phyloP scores from a whole-genome alignment of 1,139 yeast species.

The Spencermartinsiella ligniputridi region DNA sequence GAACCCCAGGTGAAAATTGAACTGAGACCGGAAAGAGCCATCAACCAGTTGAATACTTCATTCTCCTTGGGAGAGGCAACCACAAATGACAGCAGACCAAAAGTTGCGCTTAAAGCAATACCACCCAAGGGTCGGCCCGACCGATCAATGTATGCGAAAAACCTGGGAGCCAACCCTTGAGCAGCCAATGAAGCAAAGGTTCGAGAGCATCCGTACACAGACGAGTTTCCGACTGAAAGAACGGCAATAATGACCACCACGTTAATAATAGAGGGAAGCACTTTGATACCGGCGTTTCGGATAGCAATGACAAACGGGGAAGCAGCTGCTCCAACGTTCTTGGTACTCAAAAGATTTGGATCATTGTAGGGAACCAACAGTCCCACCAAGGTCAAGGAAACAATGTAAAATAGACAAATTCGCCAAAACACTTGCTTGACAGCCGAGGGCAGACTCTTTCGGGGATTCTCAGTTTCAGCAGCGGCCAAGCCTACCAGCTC shows the following conservation, averaged over 20 bases:
- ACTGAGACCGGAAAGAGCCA: conserved; percentile 76
- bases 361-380: conserved; percentile 62
- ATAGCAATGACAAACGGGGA: conserved; percentile 77
- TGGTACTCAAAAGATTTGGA: conserved; percentile 44
- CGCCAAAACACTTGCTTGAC: conserved; percentile 71
- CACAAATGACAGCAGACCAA: conserved; percentile 69
- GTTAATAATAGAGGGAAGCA: conserved; percentile 66
- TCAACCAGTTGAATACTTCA: conserved; percentile 70
- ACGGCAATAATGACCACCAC: conserved; percentile 71
- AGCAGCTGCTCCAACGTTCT: conserved; percentile 50
- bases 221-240: conserved; percentile 68
- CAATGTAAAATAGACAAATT: conserved; percentile 59
- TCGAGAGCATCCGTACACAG: conserved; percentile 75
- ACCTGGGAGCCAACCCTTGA: conserved; percentile 74
- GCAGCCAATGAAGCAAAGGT: conserved; percentile 77
- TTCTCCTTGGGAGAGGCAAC: conserved; percentile 66
- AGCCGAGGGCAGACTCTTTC: conserved; percentile 58
- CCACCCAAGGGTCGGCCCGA: conserved; percentile 73
- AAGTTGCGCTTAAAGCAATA: conserved; percentile 48
- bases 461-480: conserved; percentile 74
- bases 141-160: conserved; percentile 68
- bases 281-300: conserved; percentile 51
- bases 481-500: conserved; percentile 81
- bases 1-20: conserved; percentile 80
- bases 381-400: conserved; percentile 57